Conservation (phyloP, 1,139 yeast genomes). For the Arxiozyma slooffiae region DNA sequence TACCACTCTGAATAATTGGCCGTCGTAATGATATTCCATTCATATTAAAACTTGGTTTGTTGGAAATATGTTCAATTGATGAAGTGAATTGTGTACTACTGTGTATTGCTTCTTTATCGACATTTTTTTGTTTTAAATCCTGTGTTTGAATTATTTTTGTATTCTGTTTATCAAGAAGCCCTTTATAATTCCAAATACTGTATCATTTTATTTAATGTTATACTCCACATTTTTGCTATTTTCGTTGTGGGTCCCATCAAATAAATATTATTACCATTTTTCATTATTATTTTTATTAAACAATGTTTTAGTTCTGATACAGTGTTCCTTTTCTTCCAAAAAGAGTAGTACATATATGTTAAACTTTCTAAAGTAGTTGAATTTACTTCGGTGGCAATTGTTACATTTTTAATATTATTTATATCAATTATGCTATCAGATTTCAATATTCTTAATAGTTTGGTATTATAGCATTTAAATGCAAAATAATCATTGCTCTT, state of each 20-base stretch:
- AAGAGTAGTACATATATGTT: conserved; percentile 13
- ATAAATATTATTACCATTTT: conserved; percentile 40
- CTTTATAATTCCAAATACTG: conserved; percentile 49
- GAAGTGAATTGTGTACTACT: conserved; percentile 48
- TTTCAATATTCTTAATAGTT: conserved; percentile 44
- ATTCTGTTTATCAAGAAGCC: conserved; percentile 37
- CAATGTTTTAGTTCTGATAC: conserved; percentile 14
- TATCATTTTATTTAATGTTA: conserved; percentile 36
- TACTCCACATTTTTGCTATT: conserved; percentile 59
- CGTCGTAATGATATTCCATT: conserved; percentile 51
- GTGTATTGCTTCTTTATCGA: conserved; percentile 33
- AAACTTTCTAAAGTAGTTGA: conserved; percentile 8
- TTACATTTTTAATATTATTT: conserved; percentile 33
- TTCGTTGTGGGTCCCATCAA: conserved; percentile 47
- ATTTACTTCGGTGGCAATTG: conserved; percentile 29
- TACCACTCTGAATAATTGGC: conserved; percentile 52
- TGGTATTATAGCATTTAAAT: conserved; percentile 52
- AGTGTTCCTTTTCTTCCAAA: conserved; percentile 34
- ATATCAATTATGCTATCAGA: conserved; percentile 59
- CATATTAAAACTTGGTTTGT: conserved; percentile 44
- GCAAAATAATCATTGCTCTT: conserved; percentile 47
- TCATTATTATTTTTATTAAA: conserved; percentile 27
- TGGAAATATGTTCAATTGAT: conserved; percentile 43
- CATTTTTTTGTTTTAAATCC: conserved; percentile 40
- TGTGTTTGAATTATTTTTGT: conserved; percentile 29